Evolutionary conservation across 2,329 filamentous ascomycete species (phyloP).

Genomic region (Stagonosporopsis chrysanthemi): DNA sequence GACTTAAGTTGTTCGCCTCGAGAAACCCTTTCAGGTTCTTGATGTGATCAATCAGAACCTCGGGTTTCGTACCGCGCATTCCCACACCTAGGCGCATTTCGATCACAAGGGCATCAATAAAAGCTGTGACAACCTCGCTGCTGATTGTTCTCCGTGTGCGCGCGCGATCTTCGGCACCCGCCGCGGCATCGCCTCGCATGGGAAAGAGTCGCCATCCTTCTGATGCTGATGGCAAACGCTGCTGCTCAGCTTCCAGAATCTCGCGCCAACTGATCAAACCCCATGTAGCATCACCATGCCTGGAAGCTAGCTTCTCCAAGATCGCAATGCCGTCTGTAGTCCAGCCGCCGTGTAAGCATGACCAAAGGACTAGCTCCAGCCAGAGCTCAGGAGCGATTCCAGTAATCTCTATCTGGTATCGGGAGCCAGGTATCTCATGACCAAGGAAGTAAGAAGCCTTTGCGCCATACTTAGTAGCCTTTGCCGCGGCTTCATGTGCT

Average conservation of each 20-base stretch:
- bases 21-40: slow-evolving; percentile 50
- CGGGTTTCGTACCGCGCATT: slow-evolving; percentile 47
- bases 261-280: slow-evolving; percentile 54
- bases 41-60: slow-evolving; percentile 45
- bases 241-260: slow-evolving; percentile 43
- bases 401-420: slow-evolving; percentile 51
- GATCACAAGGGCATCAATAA: slow-evolving; percentile 62
- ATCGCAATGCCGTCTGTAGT: slow-evolving; percentile 53
- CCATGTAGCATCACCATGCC: slow-evolving; percentile 35
- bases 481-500: slow-evolving; percentile 52
- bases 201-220: slow-evolving; percentile 38
- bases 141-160: slow-evolving; percentile 60
- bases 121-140: slow-evolving; percentile 63
- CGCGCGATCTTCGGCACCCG: slow-evolving; percentile 34
- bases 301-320: slow-evolving; percentile 39
- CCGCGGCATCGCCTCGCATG: slow-evolving; percentile 24
- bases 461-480: slow-evolving; percentile 34
- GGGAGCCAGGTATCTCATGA: slow-evolving; percentile 54
- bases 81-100: slow-evolving; percentile 54
- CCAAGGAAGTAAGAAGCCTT: slow-evolving; percentile 52
- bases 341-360: slow-evolving; percentile 59
- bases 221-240: slow-evolving; percentile 24
- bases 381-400: slow-evolving; percentile 57
- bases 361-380: slow-evolving; percentile 62
- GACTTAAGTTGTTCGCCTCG: slow-evolving; percentile 46